Evolutionary conservation across 805 yeast genomes (phyloP).

Genomic region (Cyberlindnera galapagoensis): DNA sequence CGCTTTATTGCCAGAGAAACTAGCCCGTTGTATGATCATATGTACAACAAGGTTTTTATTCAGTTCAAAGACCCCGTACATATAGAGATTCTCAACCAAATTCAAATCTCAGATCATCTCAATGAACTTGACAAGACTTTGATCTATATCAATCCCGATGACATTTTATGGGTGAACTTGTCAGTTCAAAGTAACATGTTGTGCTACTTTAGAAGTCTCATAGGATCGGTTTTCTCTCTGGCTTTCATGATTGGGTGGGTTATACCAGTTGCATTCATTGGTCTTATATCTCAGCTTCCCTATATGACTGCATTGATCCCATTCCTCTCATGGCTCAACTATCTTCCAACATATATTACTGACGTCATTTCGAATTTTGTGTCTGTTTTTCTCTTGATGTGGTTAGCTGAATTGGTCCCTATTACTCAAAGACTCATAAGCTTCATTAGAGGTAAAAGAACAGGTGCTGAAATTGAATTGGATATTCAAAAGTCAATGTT

Average conservation of each 20-base stretch:
- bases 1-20: conserved; percentile 15
- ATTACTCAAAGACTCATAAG: conserved; percentile 49
- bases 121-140: conserved; percentile 38
- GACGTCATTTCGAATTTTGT: conserved; percentile 54
- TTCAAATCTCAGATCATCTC: conserved; percentile 38
- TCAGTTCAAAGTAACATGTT: conserved; percentile 31
- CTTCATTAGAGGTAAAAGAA: conserved; percentile 47
- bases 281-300: conserved; percentile 69
- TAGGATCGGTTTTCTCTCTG: conserved; percentile 41
- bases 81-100: conserved; percentile 60
- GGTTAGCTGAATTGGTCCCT: conserved; percentile 59
- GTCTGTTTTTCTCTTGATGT: conserved; percentile 60
- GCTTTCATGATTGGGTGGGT: conserved; percentile 63
- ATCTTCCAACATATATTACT: conserved; percentile 45
- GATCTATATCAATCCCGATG: conserved; percentile 55
- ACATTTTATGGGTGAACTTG: conserved; percentile 67
- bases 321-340: conserved; percentile 45
- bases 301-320: conserved; percentile 58
- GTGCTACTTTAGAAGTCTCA: conserved; percentile 31
- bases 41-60: conserved; percentile 47
- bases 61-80: conserved; percentile 51
- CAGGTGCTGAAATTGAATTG: conserved; percentile 58
- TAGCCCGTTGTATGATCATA: conserved; percentile 22
- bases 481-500: conserved; percentile 76
- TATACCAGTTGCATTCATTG: conserved; percentile 76